A percentile compares a stretch with the other conserved stretches of the same genome.
Evolutionary conservation across 2,329 filamentous ascomycete genomes (phyloP).

Genomic region (Neofusicoccum ribis): DNA sequence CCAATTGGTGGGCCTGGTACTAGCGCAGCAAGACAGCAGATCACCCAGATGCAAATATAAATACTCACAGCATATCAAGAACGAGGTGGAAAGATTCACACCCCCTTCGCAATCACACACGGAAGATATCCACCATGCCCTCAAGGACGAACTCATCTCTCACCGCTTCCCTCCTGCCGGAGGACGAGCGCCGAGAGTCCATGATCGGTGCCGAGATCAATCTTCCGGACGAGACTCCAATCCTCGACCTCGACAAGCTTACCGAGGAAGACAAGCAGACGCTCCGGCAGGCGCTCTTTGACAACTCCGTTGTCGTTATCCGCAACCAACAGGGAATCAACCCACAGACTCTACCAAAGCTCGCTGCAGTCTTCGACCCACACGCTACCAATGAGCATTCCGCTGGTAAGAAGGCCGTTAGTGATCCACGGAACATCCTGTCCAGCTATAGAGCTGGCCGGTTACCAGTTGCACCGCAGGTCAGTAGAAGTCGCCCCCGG

Average conservation of each 20-base stretch:
- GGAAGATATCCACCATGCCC: no score
- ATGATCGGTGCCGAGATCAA: constrained; percentile 23
- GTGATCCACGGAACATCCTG: constrained; percentile 22
- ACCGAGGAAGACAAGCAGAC: constrained; percentile 21
- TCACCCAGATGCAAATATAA: no score
- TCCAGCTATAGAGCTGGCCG: constrained; percentile 15
- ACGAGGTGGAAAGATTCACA: no score
- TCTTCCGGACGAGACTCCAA: constrained; percentile 13
- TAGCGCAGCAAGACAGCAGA: no score
- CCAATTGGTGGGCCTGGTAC: no score
- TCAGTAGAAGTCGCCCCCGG: no score
- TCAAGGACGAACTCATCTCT: no score
- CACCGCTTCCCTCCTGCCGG: no score
- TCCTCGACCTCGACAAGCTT: constrained; percentile 19
- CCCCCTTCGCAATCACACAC: no score
- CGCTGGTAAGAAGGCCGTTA: constrained; percentile 24
- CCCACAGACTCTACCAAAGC: constrained; percentile 21
- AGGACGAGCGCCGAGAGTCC: neutral
- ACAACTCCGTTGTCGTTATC: constrained; percentile 25
- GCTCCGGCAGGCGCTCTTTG: constrained; percentile 23
- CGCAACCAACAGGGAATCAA: constrained; percentile 23
- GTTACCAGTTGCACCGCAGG: constrained; percentile 21
- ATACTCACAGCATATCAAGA: no score
- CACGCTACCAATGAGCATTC: constrained; percentile 24
- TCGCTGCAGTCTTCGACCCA: constrained; percentile 25